phyloP scores from a whole-genome alignment of 768 basidiomycete genomes.

The Fibroporia radiculosa region DNA sequence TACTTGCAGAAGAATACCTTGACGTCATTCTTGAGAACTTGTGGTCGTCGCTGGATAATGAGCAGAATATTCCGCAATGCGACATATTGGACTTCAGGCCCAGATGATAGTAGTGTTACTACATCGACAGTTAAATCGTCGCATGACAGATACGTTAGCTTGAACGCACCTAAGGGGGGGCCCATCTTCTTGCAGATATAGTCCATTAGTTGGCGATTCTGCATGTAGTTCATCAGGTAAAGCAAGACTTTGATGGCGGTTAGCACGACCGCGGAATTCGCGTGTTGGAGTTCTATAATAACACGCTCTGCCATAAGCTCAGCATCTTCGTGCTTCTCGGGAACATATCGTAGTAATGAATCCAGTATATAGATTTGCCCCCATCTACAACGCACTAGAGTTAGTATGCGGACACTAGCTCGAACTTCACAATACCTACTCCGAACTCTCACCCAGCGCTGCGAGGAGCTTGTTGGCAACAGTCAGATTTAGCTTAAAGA shows the following conservation, averaged over 20 bases:
- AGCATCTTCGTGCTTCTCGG: slow-evolving; percentile 79
- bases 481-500: slow-evolving; percentile 80
- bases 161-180: slow-evolving; percentile 75
- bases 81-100: slow-evolving; percentile 98
- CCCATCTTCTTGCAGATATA: slow-evolving; percentile 97
- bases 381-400: slow-evolving; percentile 54
- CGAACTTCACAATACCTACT: slow-evolving; percentile 45
- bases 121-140: slow-evolving; percentile 8
- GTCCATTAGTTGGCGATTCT: slow-evolving; percentile 76
- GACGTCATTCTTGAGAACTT: slow-evolving; percentile 93
- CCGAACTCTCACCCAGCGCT: slow-evolving; percentile 92
- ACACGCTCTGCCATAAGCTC: slow-evolving; percentile 95
- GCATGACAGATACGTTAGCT: not conserved
- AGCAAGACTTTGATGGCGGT: slow-evolving; percentile 96
- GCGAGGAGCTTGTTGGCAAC: slow-evolving; percentile 86
- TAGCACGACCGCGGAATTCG: slow-evolving; percentile 98
- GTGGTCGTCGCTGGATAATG: slow-evolving; percentile 91
- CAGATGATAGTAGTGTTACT: slow-evolving; percentile 95
- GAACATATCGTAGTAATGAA: slow-evolving; percentile 89
- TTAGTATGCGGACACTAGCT: not conserved
- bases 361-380: slow-evolving; percentile 98
- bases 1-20: slow-evolving; percentile 99
- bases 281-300: slow-evolving; percentile 88
- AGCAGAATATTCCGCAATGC: slow-evolving; percentile 93
- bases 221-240: slow-evolving; percentile 99